A percentile compares a stretch with the other conserved stretches of the same genome.
Conservation (phyloP, 2,329 filamentous ascomycete genomes). For the Neofusicoccum sp. region DNA sequence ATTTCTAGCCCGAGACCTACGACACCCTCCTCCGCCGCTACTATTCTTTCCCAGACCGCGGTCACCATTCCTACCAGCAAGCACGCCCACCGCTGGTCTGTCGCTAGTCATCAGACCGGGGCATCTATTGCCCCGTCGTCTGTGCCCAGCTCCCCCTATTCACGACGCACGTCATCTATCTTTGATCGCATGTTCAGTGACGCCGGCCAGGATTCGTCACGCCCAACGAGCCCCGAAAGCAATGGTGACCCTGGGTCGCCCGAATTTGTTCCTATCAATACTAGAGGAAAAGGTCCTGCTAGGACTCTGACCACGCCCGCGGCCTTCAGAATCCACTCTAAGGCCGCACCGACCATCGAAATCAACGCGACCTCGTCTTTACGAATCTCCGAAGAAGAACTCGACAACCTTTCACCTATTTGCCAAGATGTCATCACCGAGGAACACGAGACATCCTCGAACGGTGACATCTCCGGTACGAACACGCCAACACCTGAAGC, state of each 20-base stretch:
- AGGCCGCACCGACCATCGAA: constrained; percentile 22
- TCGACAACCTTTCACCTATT: background rate
- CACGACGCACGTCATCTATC: constrained; percentile 65
- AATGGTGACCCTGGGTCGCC: constrained; percentile 57
- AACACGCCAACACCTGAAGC: background rate
- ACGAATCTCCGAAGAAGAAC: constrained; percentile 22
- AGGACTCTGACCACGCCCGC: constrained; percentile 13
- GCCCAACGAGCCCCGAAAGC: constrained; percentile 79
- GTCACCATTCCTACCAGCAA: constrained; percentile 53
- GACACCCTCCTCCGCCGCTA: constrained; percentile 50
- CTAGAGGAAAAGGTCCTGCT: constrained; percentile 2
- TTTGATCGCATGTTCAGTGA: constrained; percentile 71
- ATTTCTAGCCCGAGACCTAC: constrained; percentile 35
- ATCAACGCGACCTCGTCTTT: constrained; percentile 29
- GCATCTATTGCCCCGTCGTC: constrained; percentile 68
- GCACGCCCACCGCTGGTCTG: constrained; percentile 58
- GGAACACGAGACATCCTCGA: background rate
- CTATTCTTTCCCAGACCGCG: constrained; percentile 63
- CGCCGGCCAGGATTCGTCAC: constrained; percentile 61
- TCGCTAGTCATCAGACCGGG: constrained; percentile 59
- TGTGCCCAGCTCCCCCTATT: constrained; percentile 74
- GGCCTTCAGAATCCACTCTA: constrained; percentile 28
- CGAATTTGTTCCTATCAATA: constrained; percentile 44
- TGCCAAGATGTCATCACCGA: constrained; percentile 26
- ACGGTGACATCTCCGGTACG: background rate